Evolutionary conservation across 768 basidiomycete genomes (phyloP).

Genomic region (Leccinum subgranulosum): DNA sequence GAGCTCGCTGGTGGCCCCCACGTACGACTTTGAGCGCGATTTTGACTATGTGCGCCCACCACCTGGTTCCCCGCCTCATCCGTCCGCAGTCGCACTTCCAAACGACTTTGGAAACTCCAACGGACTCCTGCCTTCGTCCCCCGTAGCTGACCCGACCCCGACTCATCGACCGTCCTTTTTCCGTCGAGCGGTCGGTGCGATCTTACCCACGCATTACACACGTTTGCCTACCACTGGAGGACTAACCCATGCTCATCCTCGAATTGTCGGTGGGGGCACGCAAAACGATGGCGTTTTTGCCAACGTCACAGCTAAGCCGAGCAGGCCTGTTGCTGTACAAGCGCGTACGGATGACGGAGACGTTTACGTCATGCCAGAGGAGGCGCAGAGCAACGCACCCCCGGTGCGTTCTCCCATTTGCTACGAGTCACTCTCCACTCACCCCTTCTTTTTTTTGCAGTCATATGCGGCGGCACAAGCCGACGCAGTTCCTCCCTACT

Average conservation of each 20-base stretch:
- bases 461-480: constrained; percentile 85
- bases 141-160: constrained; percentile 32
- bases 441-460: constrained; percentile 33
- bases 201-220: constrained; percentile 67
- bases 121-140: constrained; percentile 53
- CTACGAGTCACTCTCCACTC: background rate
- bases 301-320: constrained; percentile 90
- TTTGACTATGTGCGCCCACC: constrained; percentile 69
- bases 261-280: constrained; percentile 57
- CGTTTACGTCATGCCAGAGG: constrained; percentile 70
- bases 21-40: constrained; percentile 71
- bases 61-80: constrained; percentile 73
- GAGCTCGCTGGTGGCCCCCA: constrained; percentile 24
- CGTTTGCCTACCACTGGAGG: constrained; percentile 44
- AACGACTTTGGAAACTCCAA: constrained; percentile 75
- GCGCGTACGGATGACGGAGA: constrained; percentile 53
- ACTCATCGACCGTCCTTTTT: constrained; percentile 49
- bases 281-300: constrained; percentile 95
- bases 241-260: constrained; percentile 22
- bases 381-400: constrained; percentile 75
- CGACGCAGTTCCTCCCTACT: constrained; percentile 92
- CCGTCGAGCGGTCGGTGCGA: constrained; percentile 50
- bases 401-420: constrained; percentile 56
- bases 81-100: constrained; percentile 54
- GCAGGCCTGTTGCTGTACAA: constrained; percentile 32